Percentiles rank a stretch among this genome's conserved stretches.
Evolutionary conservation across 2,329 filamentous ascomycete species (phyloP).

Genomic region (Neurospora crassa): DNA sequence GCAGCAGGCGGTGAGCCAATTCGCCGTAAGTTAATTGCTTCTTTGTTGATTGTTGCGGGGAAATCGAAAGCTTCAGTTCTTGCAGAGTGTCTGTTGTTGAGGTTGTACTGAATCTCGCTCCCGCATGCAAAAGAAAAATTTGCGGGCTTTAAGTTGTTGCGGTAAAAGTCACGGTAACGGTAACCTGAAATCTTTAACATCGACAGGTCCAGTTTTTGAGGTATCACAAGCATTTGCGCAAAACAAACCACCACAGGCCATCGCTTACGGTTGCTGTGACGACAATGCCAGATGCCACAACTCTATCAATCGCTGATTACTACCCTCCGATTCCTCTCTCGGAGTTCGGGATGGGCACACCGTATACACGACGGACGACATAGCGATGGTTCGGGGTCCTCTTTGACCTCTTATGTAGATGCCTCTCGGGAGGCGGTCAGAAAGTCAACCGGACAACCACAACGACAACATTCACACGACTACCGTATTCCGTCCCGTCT

Average conservation of each 20-base stretch:
- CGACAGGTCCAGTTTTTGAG: neutral
- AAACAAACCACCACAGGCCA: neutral
- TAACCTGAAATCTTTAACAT: neutral
- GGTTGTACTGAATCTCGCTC: neutral
- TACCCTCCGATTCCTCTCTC: neutral
- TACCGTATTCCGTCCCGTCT: neutral
- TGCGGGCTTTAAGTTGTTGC: neutral
- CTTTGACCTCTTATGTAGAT: neutral
- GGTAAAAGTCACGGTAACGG: neutral
- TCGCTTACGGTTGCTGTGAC: neutral
- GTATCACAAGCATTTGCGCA: neutral
- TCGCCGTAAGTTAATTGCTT: neutral
- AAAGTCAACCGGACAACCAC: neutral
- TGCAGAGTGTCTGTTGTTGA: neutral
- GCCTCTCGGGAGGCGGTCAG: neutral
- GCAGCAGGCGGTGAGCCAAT: neutral
- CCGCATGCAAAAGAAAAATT: neutral
- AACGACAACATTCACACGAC: neutral
- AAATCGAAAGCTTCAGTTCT: neutral
- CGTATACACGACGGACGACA: neutral
- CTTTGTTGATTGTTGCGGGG: neutral
- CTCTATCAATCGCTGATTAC: neutral
- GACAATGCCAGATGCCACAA: neutral
- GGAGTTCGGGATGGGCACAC: neutral
- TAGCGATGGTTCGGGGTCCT: neutral